A percentile compares a stretch with the other conserved stretches of the same genome.
Conservation (phyloP, 129 eudicot genomes). For the Lactuca saligna region DNA sequence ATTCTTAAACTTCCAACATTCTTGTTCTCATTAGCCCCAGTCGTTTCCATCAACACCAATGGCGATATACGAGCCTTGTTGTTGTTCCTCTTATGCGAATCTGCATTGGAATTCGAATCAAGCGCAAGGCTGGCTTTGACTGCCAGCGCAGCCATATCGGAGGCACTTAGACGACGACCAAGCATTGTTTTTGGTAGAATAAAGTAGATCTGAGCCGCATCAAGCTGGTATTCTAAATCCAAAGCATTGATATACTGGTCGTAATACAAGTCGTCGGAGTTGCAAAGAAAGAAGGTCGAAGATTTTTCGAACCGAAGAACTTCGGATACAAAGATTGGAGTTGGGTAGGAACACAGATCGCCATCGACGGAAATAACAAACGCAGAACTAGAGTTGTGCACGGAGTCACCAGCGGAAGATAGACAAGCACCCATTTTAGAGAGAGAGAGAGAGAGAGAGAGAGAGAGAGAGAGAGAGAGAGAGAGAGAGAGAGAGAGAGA, state of each 20-base stretch:
- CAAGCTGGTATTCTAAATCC: constrained; percentile 37
- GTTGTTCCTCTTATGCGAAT: neutral
- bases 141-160: constrained; percentile 79
- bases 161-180: constrained; percentile 42
- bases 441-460: neutral
- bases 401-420: constrained; percentile 30
- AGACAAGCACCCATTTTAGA: constrained; percentile 50
- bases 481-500: neutral
- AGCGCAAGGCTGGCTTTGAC: constrained; percentile 71
- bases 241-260: constrained; percentile 47
- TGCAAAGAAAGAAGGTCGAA: constrained; percentile 43
- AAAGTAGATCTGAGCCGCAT: constrained; percentile 62
- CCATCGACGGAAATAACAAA: constrained; percentile 42
- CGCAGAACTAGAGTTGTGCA: constrained; percentile 21
- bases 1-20: constrained; percentile 16
- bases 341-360: constrained; percentile 35
- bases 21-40: constrained; percentile 19
- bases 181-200: constrained; percentile 48
- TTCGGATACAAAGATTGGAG: constrained; percentile 43
- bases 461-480: neutral
- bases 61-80: constrained; percentile 39
- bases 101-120: constrained; percentile 2
- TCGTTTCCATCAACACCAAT: constrained; percentile 21
- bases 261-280: constrained; percentile 53
- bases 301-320: constrained; percentile 36